phyloP scores from a whole-genome alignment of 345 rosid genomes.

The Arabidopsis arenosa region DNA sequence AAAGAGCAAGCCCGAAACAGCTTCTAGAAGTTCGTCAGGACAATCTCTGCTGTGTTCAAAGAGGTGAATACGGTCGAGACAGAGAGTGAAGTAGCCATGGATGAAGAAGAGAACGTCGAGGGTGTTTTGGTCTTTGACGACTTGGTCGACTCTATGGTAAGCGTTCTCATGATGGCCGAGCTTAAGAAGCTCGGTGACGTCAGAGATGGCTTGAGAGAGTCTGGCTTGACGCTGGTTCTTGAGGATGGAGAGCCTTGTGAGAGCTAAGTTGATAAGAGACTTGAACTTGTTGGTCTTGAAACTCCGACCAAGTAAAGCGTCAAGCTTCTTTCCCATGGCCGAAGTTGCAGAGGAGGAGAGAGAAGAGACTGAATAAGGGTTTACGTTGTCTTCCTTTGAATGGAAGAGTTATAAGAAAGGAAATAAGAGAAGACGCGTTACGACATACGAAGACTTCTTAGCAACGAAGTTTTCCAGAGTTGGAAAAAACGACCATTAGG shows the following conservation, averaged over 20 bases:
- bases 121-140: conserved; percentile 72
- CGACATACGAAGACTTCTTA: conserved; percentile 40
- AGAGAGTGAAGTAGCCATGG: conserved; percentile 67
- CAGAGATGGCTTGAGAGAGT: conserved; percentile 64
- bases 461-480: conserved; percentile 37
- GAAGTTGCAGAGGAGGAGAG: conserved; percentile 12
- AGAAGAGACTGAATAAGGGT: neutral
- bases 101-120: conserved; percentile 67
- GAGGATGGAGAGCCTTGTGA: conserved; percentile 72
- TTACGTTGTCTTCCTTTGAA: conserved; percentile 11
- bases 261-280: conserved; percentile 60
- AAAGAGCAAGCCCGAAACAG: conserved; percentile 68
- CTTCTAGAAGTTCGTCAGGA: conserved; percentile 81
- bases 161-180: conserved; percentile 75
- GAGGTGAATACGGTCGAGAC: conserved; percentile 68
- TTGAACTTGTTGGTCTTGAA: conserved; percentile 74
- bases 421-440: conserved; percentile 39
- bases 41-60: conserved; percentile 73
- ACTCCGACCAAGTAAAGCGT: conserved; percentile 68
- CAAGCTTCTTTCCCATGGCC: conserved; percentile 82
- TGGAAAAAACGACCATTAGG: conserved; percentile 19
- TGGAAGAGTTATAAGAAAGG: conserved; percentile 21
- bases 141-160: conserved; percentile 60
- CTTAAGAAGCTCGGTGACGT: conserved; percentile 78
- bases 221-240: conserved; percentile 72